Conservation (phyloP, 495 filamentous ascomycete genomes). For the Penicillium alfredii region DNA sequence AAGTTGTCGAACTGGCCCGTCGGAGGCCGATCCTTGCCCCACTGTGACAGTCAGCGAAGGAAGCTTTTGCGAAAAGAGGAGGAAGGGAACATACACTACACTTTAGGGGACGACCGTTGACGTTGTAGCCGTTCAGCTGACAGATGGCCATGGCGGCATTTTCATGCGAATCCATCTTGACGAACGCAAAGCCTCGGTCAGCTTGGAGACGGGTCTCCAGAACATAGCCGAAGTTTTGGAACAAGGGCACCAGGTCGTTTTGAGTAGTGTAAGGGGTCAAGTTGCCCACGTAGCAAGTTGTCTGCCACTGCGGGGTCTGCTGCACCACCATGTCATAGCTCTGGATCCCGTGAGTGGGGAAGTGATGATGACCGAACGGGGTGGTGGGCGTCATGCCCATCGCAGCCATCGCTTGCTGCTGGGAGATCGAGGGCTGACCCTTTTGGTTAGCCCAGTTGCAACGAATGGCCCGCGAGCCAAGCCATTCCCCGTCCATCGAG, state of each 20-base stretch:
- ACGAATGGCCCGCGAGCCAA: constrained; percentile 94
- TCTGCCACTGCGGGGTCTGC: constrained; percentile 99
- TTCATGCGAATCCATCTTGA: constrained; percentile 99
- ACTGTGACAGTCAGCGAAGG: constrained; percentile 51
- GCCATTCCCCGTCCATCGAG: constrained; percentile 99
- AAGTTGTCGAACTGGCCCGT: constrained; percentile 77
- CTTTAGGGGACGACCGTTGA: constrained; percentile 95
- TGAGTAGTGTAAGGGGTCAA: constrained; percentile 96
- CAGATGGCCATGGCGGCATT: constrained; percentile 99
- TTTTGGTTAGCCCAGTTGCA: constrained; percentile 99
- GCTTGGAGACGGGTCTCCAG: constrained; percentile 96
- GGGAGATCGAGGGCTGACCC: constrained; percentile 94
- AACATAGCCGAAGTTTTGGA: constrained; percentile 97
- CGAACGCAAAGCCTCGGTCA: constrained; percentile 95
- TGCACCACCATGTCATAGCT: constrained; percentile 96
- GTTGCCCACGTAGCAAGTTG: constrained; percentile 97
- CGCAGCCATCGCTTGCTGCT: constrained; percentile 92
- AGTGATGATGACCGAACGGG: constrained; percentile 94
- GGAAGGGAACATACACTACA: constrained; percentile 74
- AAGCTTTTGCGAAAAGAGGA: not conserved
- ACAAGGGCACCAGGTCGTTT: constrained; percentile 89
- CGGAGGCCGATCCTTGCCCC: constrained; percentile 97
- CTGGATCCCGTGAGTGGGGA: constrained; percentile 92
- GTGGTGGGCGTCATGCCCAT: constrained; percentile 99
- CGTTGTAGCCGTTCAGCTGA: constrained; percentile 92